Evolutionary conservation across 2,329 filamentous ascomycete species (phyloP), one percentile per base, ranked within the genome.

Genomic region (Ophiostoma triangulosporum): DNA sequence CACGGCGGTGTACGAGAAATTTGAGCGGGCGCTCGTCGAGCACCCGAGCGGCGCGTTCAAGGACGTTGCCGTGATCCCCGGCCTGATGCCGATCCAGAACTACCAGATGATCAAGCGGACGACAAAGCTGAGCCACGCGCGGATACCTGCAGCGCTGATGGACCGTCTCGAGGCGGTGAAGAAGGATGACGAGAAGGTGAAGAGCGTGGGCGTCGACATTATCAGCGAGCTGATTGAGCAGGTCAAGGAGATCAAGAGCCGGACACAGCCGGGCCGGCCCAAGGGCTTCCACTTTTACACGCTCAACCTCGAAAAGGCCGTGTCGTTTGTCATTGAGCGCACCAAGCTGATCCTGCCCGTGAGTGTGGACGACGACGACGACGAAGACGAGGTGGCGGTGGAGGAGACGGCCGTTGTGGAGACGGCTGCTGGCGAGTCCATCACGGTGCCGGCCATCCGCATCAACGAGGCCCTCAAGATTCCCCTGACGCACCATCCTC

Each of bases 211-310:
- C 45, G 84, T 93, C 15, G 83, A 90, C 64, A 86, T 97, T 52
- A 65, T 98, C 56, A 82, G 81, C 62, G 89, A 96, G 63, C 80
- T 97, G 48, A 79, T 97, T 15, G 81, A 88, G 58, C 79, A 82
- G 62, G 79, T 97, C 64, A 86, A 84, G 59, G 61, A 75, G 54
- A 72, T 83, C 59, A 80, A 80, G 62, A 71, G 66, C 64, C 71
- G 72, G 60, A 76, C 72, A 0, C 57, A 54, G 48, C 71, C 73
- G 11, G 76, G 52, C 4, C 57, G 78, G 3, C 84, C 81, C 20
- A 76, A 81, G 61, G 93, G 93, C 6, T 95, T 96, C 68, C 93
- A 98, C 65, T 97, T 98, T 69, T 98, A 96, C 68, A 97, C 93
- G 0, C 73, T 98, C 51, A 98, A 98, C 64, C 73, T 97, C 31